Conservation (phyloP, 2,329 filamentous ascomycete species). For the Cladophialophora chaetospira region DNA sequence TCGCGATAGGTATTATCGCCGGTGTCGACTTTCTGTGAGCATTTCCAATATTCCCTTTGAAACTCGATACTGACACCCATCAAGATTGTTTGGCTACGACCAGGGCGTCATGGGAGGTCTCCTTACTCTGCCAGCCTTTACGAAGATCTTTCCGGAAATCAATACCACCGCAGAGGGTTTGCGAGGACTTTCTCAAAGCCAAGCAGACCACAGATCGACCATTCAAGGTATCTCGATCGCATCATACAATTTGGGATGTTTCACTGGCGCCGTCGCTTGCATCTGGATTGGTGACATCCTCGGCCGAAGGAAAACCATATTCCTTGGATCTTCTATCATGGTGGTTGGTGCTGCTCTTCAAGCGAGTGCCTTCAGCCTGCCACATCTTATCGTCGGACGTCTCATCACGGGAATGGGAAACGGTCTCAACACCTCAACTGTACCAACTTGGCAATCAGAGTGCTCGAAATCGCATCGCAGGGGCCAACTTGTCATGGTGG, state of each 20-base stretch:
- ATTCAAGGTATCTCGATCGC: conserved; percentile 35
- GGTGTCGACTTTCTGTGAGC: conserved; percentile 44
- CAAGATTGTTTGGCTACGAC: conserved; percentile 27
- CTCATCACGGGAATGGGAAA: conserved; percentile 17
- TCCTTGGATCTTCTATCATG: conserved; percentile 59
- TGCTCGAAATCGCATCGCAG: conserved; percentile 10
- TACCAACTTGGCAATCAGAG: conserved; percentile 46
- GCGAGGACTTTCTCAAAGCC: conserved; percentile 16
- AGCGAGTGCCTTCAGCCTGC: conserved; percentile 32
- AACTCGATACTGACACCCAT: background rate
- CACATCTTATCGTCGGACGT: conserved; percentile 27
- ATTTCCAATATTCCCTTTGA: background rate
- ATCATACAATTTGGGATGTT: conserved; percentile 52
- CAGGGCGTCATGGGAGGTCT: conserved; percentile 71
- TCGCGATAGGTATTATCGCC: conserved; percentile 70
- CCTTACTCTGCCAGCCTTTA: conserved; percentile 66
- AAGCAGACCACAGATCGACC: conserved; percentile 38
- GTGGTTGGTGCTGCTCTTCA: conserved; percentile 44
- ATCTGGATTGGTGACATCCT: conserved; percentile 48
- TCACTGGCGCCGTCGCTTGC: conserved; percentile 52
- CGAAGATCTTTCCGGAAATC: conserved; percentile 49
- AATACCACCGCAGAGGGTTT: conserved; percentile 43
- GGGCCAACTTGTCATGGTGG: conserved; percentile 56
- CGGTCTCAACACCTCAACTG: background rate
- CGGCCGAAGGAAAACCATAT: conserved; percentile 51